A percentile compares a stretch with the other conserved stretches of the same genome.
Evolutionary conservation across 2,329 filamentous ascomycete genomes (phyloP).

Genomic region (Phymatotrichopsis omnivora): DNA sequence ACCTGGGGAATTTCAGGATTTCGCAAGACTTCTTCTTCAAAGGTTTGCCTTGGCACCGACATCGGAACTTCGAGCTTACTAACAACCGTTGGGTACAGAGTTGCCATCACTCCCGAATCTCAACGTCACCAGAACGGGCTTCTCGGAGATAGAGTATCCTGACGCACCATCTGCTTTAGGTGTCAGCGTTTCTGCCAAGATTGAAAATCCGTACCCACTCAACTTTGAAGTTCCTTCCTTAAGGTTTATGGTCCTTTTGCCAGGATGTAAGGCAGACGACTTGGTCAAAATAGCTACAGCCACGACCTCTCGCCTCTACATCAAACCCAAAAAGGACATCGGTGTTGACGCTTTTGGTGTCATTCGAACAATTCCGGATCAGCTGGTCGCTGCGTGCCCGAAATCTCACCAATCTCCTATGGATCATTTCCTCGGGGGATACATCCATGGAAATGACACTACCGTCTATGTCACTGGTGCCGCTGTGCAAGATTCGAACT

Average conservation of each 20-base stretch:
- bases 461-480: slow-evolving; percentile 77
- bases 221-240: slow-evolving; percentile 67
- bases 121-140: slow-evolving; percentile 68
- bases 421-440: slow-evolving; percentile 68
- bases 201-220: slow-evolving; percentile 69
- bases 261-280: slow-evolving; percentile 63
- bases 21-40: slow-evolving; percentile 67
- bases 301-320: slow-evolving; percentile 53
- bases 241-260: slow-evolving; percentile 73
- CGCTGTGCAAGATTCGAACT: slow-evolving; percentile 51
- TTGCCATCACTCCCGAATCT: slow-evolving; percentile 71
- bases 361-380: slow-evolving; percentile 61
- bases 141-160: slow-evolving; percentile 57
- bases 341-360: slow-evolving; percentile 59
- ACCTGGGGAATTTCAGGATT: slow-evolving; percentile 65
- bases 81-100: slow-evolving; percentile 37
- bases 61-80: not conserved
- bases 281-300: slow-evolving; percentile 72
- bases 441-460: slow-evolving; percentile 68
- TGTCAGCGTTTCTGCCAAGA: slow-evolving; percentile 63
- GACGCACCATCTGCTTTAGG: slow-evolving; percentile 59
- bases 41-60: too few species aligned
- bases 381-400: slow-evolving; percentile 64
- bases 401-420: slow-evolving; percentile 69
- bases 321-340: slow-evolving; percentile 59